Conservation (phyloP, 345 rosid species). For the Odontarrhena argentea region DNA sequence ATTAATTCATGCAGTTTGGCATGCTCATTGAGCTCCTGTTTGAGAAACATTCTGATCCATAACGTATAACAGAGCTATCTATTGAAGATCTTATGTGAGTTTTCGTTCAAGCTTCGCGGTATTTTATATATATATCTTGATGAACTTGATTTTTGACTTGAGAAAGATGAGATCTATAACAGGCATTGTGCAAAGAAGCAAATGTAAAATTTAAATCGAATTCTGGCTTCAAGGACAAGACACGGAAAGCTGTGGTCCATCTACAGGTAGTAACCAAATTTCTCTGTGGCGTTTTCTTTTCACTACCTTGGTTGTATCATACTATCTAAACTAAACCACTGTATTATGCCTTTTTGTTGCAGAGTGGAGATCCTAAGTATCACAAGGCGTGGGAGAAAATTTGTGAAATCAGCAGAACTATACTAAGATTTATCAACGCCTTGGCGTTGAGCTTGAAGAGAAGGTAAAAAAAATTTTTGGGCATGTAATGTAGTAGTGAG, state of each 20-base stretch:
- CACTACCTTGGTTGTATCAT: not conserved
- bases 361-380: slow-evolving; percentile 74
- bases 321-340: slow-evolving; percentile 19
- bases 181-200: slow-evolving; percentile 78
- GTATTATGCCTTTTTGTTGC: not conserved
- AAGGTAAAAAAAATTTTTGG: slow-evolving; percentile 46
- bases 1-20: too few relatives aligned
- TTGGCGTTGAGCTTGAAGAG: slow-evolving; percentile 69
- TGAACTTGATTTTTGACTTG: slow-evolving; percentile 28
- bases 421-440: slow-evolving; percentile 63
- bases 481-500: too few relatives aligned
- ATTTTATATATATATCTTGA: too few relatives aligned
- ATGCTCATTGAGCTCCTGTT: too few relatives aligned
- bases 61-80: too few relatives aligned
- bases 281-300: too few relatives aligned
- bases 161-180: slow-evolving; percentile 17
- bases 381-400: slow-evolving; percentile 66
- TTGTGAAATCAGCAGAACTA: slow-evolving; percentile 62
- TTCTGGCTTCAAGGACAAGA: slow-evolving; percentile 68
- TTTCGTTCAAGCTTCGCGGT: too few relatives aligned
- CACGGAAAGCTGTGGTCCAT: slow-evolving; percentile 74
- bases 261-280: too few relatives aligned
- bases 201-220: slow-evolving; percentile 67
- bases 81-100: too few relatives aligned
- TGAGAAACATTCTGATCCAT: too few relatives aligned